Evolutionary conservation across 2,329 filamentous ascomycete genomes (phyloP).

Genomic region (Microcyclospora pomicola): DNA sequence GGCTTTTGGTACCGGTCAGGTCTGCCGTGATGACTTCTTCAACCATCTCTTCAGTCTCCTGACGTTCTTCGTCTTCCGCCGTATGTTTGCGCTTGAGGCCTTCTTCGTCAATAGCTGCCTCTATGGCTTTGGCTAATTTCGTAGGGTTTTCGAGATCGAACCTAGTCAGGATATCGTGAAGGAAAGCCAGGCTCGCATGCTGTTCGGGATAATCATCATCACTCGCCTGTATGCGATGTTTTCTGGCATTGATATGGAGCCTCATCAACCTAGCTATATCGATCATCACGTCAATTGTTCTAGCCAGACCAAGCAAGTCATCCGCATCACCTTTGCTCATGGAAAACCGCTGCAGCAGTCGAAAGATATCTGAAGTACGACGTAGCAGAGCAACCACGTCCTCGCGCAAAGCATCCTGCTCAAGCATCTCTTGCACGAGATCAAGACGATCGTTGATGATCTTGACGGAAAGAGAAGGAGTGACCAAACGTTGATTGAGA

Average conservation of each 20-base stretch:
- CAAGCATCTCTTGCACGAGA: conserved; percentile 62
- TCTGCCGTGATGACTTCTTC: conserved; percentile 56
- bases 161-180: conserved; percentile 32
- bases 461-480: conserved; percentile 74
- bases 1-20: conserved; percentile 41
- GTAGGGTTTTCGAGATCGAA: conserved; percentile 54
- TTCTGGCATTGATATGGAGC: conserved; percentile 16
- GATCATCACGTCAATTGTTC: conserved; percentile 62
- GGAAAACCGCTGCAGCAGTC: conserved; percentile 86
- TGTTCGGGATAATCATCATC: conserved; percentile 11
- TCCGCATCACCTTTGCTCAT: conserved; percentile 84
- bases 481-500: conserved; percentile 68
- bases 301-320: conserved; percentile 71
- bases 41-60: conserved; percentile 57
- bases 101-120: conserved; percentile 78
- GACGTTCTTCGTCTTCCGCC: conserved; percentile 57
- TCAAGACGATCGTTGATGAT: conserved; percentile 70
- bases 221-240: conserved; percentile 21
- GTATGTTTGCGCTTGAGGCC: conserved; percentile 70
- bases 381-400: conserved; percentile 54
- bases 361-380: conserved; percentile 70
- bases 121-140: conserved; percentile 57
- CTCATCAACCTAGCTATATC: conserved; percentile 43
- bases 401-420: conserved; percentile 54
- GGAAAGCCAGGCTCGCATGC: conserved; percentile 9